phyloP scores from a whole-genome alignment of 768 basidiomycete species.

The Pholiota microspora region DNA sequence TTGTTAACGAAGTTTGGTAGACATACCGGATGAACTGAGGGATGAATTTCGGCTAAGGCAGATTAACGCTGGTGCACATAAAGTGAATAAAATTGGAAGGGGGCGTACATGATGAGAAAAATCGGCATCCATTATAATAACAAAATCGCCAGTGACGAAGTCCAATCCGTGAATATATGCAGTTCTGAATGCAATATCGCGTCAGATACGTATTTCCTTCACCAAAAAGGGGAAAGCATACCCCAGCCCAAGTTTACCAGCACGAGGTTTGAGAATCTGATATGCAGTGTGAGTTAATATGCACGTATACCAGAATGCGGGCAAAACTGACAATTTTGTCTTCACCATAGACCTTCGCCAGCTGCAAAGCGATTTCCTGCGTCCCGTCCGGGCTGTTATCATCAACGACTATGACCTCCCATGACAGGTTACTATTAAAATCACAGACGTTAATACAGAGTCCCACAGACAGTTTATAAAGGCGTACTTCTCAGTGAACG shows the following conservation, averaged over 20 bases:
- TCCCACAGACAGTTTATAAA: constrained; percentile 23
- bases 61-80: neutral
- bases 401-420: constrained; percentile 91
- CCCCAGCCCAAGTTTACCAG: constrained; percentile 92
- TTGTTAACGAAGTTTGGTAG: neutral
- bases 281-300: neutral
- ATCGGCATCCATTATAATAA: constrained; percentile 97
- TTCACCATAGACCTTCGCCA: constrained; percentile 78
- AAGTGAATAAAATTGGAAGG: neutral
- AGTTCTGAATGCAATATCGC: constrained; percentile 49
- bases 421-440: constrained; percentile 58
- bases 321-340: constrained; percentile 63
- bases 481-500: constrained; percentile 69
- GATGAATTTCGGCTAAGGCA: constrained; percentile 83
- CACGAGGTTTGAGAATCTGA: constrained; percentile 80
- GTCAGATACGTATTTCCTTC: neutral
- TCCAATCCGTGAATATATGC: constrained; percentile 92
- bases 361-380: constrained; percentile 80
- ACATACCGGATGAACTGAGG: constrained; percentile 83
- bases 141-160: constrained; percentile 88
- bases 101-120: constrained; percentile 87
- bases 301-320: neutral
- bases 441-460: neutral
- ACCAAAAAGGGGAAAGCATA: constrained; percentile 28
- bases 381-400: constrained; percentile 94